Base-by-base conservation (phyloP, 306 rosid species). In the Trichosanthes truncata region DNA sequence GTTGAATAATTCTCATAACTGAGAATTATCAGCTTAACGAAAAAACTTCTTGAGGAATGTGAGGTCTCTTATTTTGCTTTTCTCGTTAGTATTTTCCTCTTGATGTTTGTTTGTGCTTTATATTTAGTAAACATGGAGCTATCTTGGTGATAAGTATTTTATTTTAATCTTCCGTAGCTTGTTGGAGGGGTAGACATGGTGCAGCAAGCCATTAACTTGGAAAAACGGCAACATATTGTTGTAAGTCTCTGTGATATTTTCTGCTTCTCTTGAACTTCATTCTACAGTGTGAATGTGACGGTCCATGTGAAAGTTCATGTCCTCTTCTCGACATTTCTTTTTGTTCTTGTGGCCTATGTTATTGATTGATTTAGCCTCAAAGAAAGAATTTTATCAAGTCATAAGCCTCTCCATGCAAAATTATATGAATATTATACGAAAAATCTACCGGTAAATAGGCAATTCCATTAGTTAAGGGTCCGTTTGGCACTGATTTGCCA, bases 111-210 rank as follows among this genome's bases (percentile, higher is more conserved):
- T 23, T 43, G 51, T 68, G 31, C 51, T 38, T 38, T 4, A 41
- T 17, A 68, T n/a, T 40, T 68, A n/a, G 33, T 5, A 41, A 41
- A 65, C 52, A 61, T 52, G 62, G 33, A 59, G 41, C 53, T 38
- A 29, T 76, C 29, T 68, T 68, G 52, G 51, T 74, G 41, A 52
- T 87, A 53, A 31, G 8, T 69, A 51, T 84, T 51, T 61, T 84
- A 78, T 36, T 41, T 68, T 48, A 33, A 79, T 85, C 82, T 83
- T 87, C 41, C 83, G 57, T 78, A 92, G 98, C 88, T 94, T 80
- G 95, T 92, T 82, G 98, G 98, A 82, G 98, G 97, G 56, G 81
- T 90, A 76, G 93, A 89, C 82, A 87, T 88, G 89, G 86, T 77
- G 78, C 90, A 87, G 31, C 97, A 94, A 51, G 35, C 92, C 74